Evolutionary conservation across 129 eudicot species (phyloP).

Genomic region (Chrysanthemum seticuspe): DNA sequence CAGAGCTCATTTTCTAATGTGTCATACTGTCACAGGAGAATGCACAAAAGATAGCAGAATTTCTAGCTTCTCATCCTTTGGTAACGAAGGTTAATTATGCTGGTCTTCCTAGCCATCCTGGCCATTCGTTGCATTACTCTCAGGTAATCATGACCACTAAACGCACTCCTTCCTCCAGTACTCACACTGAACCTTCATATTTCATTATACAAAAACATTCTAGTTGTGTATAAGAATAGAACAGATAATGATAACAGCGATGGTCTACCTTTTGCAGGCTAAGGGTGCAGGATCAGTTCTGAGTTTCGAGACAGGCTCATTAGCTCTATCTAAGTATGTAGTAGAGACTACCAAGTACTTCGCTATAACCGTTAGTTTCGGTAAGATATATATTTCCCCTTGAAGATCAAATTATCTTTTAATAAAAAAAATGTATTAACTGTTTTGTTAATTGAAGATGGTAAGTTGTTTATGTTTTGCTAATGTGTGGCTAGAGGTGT

Average conservation of each 20-base stretch:
- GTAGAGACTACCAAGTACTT: constrained; percentile 80
- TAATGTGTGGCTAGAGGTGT: too few species aligned
- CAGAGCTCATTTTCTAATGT: not conserved
- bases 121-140: constrained; percentile 79
- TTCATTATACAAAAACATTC: not conserved
- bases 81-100: constrained; percentile 90
- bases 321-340: constrained; percentile 76
- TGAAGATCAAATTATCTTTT: not conserved
- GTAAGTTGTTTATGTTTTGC: too few species aligned
- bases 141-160: constrained; percentile 52
- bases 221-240: not conserved
- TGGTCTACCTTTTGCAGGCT: constrained; percentile 48
- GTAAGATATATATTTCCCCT: constrained; percentile 32
- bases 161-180: not conserved
- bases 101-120: constrained; percentile 89
- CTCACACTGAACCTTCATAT: not conserved
- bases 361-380: constrained; percentile 89
- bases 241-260: not conserved
- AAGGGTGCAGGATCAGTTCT: constrained; percentile 97
- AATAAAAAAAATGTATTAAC: too few species aligned
- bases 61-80: constrained; percentile 75
- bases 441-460: too few species aligned
- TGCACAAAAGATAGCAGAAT: constrained; percentile 93
- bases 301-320: constrained; percentile 85
- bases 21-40: constrained; percentile 54